These are phyloP conservation scores for Hydnomerulius pinastri DNA, from an alignment of 768 basidiomycete genomes.

Conservation along the genomic window DNA sequence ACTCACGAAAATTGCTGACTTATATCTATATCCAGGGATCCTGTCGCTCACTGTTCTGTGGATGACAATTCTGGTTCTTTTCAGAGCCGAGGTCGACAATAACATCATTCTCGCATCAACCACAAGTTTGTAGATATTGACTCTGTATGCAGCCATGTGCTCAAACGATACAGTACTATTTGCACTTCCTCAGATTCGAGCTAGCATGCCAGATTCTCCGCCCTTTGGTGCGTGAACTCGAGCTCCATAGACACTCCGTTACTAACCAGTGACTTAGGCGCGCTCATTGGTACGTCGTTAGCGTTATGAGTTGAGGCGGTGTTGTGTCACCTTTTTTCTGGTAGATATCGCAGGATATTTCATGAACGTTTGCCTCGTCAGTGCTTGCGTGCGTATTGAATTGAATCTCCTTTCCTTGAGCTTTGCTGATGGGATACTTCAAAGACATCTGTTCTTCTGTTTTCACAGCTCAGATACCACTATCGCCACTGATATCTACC, in stretches of 20 bases:
- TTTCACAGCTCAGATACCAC: constrained; percentile 4
- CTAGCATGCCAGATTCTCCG: constrained; percentile 4
- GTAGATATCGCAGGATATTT: constrained; percentile 7
- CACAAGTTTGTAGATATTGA: neutral
- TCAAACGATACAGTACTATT: neutral
- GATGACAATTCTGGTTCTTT: constrained; percentile 6
- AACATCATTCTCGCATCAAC: constrained; percentile 1
- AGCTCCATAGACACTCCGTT: too few relatives aligned
- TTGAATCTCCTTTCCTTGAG: neutral
- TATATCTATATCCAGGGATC: neutral
- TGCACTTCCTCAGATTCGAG: constrained; percentile 6
- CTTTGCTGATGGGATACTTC: neutral
- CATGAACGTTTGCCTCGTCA: too few relatives aligned
- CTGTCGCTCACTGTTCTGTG: constrained; percentile 3
- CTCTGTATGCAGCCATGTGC: neutral
- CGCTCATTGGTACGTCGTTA: constrained; percentile 1
- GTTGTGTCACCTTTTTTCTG: too few relatives aligned
- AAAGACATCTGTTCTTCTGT: constrained; percentile 3
- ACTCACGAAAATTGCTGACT: too few relatives aligned
- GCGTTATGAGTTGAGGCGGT: too few relatives aligned
- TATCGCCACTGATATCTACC: neutral
- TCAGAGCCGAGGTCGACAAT: neutral
- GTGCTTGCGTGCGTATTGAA: constrained; percentile 1
- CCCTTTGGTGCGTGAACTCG: constrained; percentile 1
- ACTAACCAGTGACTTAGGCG: neutral